phyloP scores from a whole-genome alignment of 805 yeast genomes.

The Lipomyces sp. region DNA sequence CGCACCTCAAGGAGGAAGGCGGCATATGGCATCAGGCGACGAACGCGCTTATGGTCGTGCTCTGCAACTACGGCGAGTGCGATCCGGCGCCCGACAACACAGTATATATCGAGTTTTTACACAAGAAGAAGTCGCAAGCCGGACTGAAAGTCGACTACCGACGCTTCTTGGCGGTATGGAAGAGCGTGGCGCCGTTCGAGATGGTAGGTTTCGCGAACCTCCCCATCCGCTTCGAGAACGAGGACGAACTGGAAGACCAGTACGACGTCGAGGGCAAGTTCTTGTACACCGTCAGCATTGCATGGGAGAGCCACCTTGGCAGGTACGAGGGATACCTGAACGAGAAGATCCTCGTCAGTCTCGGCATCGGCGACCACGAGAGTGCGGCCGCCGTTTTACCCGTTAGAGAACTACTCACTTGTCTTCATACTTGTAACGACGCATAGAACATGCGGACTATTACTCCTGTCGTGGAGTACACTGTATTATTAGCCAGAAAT shows the following conservation, averaged over 20 bases:
- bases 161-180: conserved; percentile 25
- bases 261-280: conserved; percentile 27
- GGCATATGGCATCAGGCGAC: conserved; percentile 30
- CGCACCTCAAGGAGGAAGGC: conserved; percentile 3
- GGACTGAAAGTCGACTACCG: conserved; percentile 19
- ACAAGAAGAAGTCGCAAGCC: conserved; percentile 15
- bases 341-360: conserved; percentile 20
- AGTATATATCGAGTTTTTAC: conserved; percentile 22
- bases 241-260: conserved; percentile 26
- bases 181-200: conserved; percentile 21
- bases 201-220: conserved; percentile 13
- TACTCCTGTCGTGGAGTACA: too few species aligned
- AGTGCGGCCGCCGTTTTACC: conserved; percentile 27
- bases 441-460: too few species aligned
- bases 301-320: conserved; percentile 25
- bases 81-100: conserved; percentile 22
- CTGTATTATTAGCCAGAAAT: too few species aligned
- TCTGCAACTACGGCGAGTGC: conserved; percentile 27
- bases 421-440: conserved; percentile 12
- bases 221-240: conserved; percentile 23
- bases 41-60: conserved; percentile 24
- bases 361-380: conserved; percentile 28
- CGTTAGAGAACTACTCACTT: conserved; percentile 19
- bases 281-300: conserved; percentile 23
- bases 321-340: conserved; percentile 28